Evolutionary conservation across 1,284 basidiomycete species (phyloP).

Genomic region (Trichosporon ovoides): DNA sequence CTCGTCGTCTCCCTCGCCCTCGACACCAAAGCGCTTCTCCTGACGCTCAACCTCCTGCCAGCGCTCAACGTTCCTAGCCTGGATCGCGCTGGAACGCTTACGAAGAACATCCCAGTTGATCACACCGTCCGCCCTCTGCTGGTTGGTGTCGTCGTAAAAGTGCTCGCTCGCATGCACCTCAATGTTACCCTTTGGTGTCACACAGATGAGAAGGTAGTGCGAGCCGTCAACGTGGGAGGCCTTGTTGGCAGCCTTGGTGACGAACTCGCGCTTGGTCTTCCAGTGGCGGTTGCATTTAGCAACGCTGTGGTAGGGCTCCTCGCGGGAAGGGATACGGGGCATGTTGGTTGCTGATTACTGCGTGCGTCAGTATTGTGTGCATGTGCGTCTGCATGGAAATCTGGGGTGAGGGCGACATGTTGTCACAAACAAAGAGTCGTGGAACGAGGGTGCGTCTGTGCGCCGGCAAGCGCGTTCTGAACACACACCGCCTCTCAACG

Average conservation of each 20-base stretch:
- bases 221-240: slow-evolving; percentile 53
- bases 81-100: slow-evolving; percentile 14
- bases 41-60: slow-evolving; percentile 37
- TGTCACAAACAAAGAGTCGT: background rate
- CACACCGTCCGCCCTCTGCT: slow-evolving; percentile 29
- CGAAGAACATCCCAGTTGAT: slow-evolving; percentile 30
- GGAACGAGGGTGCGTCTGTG: background rate
- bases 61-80: slow-evolving; percentile 19
- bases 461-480: slow-evolving; percentile 1
- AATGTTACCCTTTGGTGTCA: slow-evolving; percentile 53
- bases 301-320: slow-evolving; percentile 53
- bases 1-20: slow-evolving; percentile 32
- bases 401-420: background rate
- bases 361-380: background rate
- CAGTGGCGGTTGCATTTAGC: slow-evolving; percentile 54
- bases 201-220: slow-evolving; percentile 55
- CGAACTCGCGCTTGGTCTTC: slow-evolving; percentile 54
- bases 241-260: slow-evolving; percentile 53
- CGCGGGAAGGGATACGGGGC: slow-evolving; percentile 54
- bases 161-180: slow-evolving; percentile 53
- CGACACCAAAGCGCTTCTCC: slow-evolving; percentile 31
- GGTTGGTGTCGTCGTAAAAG: slow-evolving; percentile 32
- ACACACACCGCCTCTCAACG: background rate
- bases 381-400: background rate
- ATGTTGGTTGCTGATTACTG: slow-evolving; percentile 28